These are phyloP conservation scores for Plantago ovata DNA, from an alignment of 257 asterid species.

Conservation along the genomic window DNA sequence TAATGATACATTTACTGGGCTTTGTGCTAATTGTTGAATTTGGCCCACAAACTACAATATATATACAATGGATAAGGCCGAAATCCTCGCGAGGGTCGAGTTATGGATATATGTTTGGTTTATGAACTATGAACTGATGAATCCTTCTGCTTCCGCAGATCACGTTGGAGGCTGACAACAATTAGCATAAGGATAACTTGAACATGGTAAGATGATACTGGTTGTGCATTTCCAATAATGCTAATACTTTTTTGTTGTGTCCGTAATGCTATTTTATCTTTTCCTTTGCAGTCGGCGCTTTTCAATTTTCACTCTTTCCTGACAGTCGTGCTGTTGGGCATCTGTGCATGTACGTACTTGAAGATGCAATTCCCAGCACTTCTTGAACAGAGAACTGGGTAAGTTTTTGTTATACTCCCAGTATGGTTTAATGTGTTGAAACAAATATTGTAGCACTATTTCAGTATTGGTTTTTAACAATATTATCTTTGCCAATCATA, in stretches of 20 bases:
- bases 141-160: constrained; percentile 21
- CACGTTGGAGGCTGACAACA: constrained; percentile 17
- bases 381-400: constrained; percentile 92
- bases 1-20: no score
- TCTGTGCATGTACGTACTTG: constrained; percentile 86
- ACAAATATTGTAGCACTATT: constrained; percentile 1
- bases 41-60: no score
- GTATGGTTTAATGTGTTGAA: background rate
- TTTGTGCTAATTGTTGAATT: no score
- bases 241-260: constrained; percentile 9
- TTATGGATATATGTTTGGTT: background rate
- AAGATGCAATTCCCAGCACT: constrained; percentile 91
- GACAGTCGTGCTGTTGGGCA: constrained; percentile 79
- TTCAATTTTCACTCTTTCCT: constrained; percentile 95
- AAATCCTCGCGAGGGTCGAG: background rate
- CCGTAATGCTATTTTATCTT: background rate
- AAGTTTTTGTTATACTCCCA: constrained; percentile 20
- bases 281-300: constrained; percentile 48
- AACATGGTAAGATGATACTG: constrained; percentile 31
- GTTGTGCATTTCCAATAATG: constrained; percentile 5
- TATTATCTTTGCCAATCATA: no score
- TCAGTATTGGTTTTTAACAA: background rate
- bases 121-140: constrained; percentile 8
- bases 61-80: no score
- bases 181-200: constrained; percentile 12